Base-by-base conservation (phyloP, 2,329 filamentous ascomycete genomes). In the Aspergillus arachidicola region DNA sequence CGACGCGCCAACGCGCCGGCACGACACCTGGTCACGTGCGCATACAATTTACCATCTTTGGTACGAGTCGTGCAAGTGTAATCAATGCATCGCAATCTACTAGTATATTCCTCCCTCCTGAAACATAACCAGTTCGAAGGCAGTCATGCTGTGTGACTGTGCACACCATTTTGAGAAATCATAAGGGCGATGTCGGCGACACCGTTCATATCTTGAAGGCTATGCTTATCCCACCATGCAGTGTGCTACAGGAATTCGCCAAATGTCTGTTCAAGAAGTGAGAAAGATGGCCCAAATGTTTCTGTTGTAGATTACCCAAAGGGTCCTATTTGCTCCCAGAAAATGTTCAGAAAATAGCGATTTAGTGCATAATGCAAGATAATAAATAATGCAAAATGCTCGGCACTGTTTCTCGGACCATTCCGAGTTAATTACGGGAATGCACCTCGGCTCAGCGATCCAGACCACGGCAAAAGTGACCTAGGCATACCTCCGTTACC, bases 1-100 rank as follows among this genome's bases (percentile, higher is more conserved):
- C 57, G 60, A 65, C 65, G 65, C 64, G 69, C 69, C 67, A 68
- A 34, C 67, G 69, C 69, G 69, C 61, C 59, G 32, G 32, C 54
- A 57, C 54, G 66, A 72, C 71, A 66, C 71, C 71, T 63, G 50
- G 53, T 71, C 71, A 72, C 71, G 71, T 72, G 71, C 34, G 10
- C 0, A 19, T 2, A 28, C 12, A 4, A 12, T 19, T n/a, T 51
- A 38, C 23, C 32, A 21, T 54, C 10, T 36, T 46, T 58, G 55
- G 55, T 41, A 28, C 26, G 26, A 28, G 26, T 28, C 26, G 26
- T 28, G 34, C 34, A 5, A 16, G 14, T 36, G 34, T 36, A 36
- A 36, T 36, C 34, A 36, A 36, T 12, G 34, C 36, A 41, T 41
- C 36, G 14, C 16, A 16, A 5, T 41, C 36, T 41, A 41, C 36